Base-by-base conservation (phyloP, 2,329 filamentous ascomycete genomes). In the Ascochyta rabiei region DNA sequence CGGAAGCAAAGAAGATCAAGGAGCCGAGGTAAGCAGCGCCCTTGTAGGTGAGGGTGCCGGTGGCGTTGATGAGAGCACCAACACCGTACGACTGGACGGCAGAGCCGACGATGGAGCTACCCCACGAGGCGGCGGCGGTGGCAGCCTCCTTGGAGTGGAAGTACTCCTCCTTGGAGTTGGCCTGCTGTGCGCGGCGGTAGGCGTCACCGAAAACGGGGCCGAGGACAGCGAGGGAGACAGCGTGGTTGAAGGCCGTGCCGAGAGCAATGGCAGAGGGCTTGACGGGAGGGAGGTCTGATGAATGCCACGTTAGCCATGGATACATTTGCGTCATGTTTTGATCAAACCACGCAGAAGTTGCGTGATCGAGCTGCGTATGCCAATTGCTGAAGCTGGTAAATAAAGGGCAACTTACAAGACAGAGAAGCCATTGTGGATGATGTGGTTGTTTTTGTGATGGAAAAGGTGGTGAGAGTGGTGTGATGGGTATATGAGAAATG, bases 181-280 rank as follows among this genome's bases (percentile, higher is more conserved):
- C 86, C 58, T 86, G 81, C 84, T 96, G 93, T 67, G 93, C 93
- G 68, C 91, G 89, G 80, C 93, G 88, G 85, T 96, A 97, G 73
- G 91, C 93, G 73, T 96, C 89, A 74, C 95, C 93, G 76, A 98
- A 96, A 78, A 98, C 81, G 61, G 93, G 93, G 56, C 87, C 85
- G 60, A 98, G 86, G 69, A 98, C 86, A 61, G 90, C 93, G 62
- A 91, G 87, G 73, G 95, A 95, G 71, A 91, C 84, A 70, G 88
- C 88, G 81, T 99, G 93, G 84, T 90, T 97, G 87, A 97, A 99
- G 78, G 92, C 81, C 61, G 93, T 95, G 80, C 95, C 95, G 73
- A 98, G 86, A 73, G 93, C 95, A 75, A 99, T 96, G 72, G 95
- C 93, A 74, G 93, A 97, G 69, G 95, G 95, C 89, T 97, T 98